phyloP scores from a whole-genome alignment of 352 stramenopile species.

The Phytophthora pistaciae region DNA sequence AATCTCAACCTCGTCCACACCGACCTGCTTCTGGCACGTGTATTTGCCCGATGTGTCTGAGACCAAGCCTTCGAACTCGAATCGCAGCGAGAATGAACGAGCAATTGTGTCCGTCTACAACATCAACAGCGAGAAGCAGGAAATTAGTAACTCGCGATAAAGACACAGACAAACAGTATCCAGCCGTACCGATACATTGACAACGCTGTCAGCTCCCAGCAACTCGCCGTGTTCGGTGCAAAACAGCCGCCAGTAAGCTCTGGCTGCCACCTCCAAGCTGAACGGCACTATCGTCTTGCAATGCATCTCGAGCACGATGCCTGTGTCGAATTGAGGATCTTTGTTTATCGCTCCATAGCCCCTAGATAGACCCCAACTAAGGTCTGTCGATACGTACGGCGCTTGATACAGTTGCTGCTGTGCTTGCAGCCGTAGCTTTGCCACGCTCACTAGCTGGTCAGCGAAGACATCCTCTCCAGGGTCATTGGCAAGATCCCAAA shows the following conservation, averaged over 20 bases:
- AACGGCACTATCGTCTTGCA: constrained; percentile 24
- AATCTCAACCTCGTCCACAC: constrained; percentile 34
- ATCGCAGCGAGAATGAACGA: constrained; percentile 16
- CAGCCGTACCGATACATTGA: constrained; percentile 11
- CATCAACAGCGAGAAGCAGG: neutral
- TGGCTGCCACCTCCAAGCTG: constrained; percentile 17
- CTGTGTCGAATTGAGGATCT: neutral
- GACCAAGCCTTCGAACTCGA: constrained; percentile 20
- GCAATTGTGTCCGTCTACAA: constrained; percentile 11
- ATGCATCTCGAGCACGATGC: constrained; percentile 18
- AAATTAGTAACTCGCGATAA: neutral
- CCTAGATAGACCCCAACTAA: constrained; percentile 6
- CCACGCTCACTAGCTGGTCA: constrained; percentile 11
- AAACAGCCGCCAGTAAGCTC: constrained; percentile 31
- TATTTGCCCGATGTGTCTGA: constrained; percentile 44
- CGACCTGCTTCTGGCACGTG: constrained; percentile 43
- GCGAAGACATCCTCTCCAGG: constrained; percentile 15
- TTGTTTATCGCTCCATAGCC: constrained; percentile 2
- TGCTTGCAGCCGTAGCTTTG: neutral
- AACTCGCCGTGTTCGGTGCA: constrained; percentile 9
- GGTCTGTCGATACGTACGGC: neutral
- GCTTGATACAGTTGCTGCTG: neutral
- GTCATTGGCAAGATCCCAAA: constrained; percentile 10
- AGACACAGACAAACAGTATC: too few species aligned
- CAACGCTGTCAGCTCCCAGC: neutral